phyloP scores from a whole-genome alignment of 2,329 filamentous ascomycete genomes.

The Pyrenochaeta sp. region DNA sequence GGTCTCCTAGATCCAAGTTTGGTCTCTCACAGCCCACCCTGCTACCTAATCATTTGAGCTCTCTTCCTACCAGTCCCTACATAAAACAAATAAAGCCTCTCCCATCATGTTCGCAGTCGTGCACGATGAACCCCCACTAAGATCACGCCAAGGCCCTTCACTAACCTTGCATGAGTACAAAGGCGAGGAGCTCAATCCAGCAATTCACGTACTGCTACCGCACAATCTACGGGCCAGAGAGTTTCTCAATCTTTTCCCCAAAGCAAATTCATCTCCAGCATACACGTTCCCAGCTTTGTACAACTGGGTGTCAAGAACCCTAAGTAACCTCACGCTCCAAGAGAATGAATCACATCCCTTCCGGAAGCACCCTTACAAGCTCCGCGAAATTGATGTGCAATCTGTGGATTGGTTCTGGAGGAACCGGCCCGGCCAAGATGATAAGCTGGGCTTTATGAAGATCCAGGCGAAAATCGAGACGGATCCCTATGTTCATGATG shows the following conservation, averaged over 20 bases:
- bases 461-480: constrained; percentile 64
- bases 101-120: constrained; percentile 2
- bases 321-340: constrained; percentile 59
- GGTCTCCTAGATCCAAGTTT: not conserved
- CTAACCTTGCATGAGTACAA: constrained; percentile 6
- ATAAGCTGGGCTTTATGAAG: constrained; percentile 65
- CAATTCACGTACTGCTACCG: constrained; percentile 54
- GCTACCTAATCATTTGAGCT: not conserved
- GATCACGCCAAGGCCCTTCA: not conserved
- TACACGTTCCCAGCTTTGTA: constrained; percentile 62
- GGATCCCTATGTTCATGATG: constrained; percentile 46
- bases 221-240: constrained; percentile 52
- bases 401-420: constrained; percentile 62
- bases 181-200: constrained; percentile 29
- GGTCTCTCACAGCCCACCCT: no score
- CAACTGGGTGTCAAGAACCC: constrained; percentile 62
- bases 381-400: constrained; percentile 63
- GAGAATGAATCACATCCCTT: constrained; percentile 58
- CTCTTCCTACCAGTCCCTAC: no score
- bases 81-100: not conserved
- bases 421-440: constrained; percentile 20
- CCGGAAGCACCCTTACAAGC: constrained; percentile 59
- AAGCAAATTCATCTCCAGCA: constrained; percentile 9
- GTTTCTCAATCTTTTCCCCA: constrained; percentile 14
- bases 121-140: not conserved